A percentile compares a stretch with the other conserved stretches of the same genome.
phyloP scores from a whole-genome alignment of 1,139 yeast species.

The Saccharomyces hybrid region DNA sequence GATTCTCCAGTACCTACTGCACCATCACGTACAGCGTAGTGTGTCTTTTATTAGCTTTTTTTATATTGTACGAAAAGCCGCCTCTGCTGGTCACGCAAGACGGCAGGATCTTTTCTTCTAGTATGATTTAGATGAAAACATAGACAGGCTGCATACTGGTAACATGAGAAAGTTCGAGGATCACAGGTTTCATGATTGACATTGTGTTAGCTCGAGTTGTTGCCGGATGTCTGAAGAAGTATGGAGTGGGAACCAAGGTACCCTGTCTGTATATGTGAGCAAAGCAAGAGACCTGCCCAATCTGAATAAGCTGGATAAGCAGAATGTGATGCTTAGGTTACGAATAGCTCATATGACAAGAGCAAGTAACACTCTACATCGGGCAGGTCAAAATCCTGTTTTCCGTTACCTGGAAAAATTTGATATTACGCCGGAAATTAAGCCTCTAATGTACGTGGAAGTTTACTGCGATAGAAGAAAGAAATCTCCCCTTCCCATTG shows the following conservation, averaged over 20 bases:
- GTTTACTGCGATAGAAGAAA: constrained; percentile 77
- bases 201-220: neutral
- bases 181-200: neutral
- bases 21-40: neutral
- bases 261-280: constrained; percentile 36
- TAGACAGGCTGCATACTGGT: neutral
- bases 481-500: constrained; percentile 78
- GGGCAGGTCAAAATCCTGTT: constrained; percentile 89
- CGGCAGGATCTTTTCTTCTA: neutral
- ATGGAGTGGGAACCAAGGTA: constrained; percentile 33
- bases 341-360: constrained; percentile 76
- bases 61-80: neutral
- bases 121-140: neutral
- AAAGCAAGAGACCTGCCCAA: constrained; percentile 74
- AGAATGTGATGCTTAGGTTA: constrained; percentile 77
- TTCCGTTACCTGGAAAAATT: constrained; percentile 79
- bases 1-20: neutral
- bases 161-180: neutral
- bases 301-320: constrained; percentile 75
- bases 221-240: constrained; percentile 16
- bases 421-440: constrained; percentile 52
- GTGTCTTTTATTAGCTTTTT: neutral
- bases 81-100: neutral
- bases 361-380: constrained; percentile 59
- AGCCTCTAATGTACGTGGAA: constrained; percentile 58